Conservation (phyloP, 2,329 filamentous ascomycete species). For the Trichoderma hamatum region DNA sequence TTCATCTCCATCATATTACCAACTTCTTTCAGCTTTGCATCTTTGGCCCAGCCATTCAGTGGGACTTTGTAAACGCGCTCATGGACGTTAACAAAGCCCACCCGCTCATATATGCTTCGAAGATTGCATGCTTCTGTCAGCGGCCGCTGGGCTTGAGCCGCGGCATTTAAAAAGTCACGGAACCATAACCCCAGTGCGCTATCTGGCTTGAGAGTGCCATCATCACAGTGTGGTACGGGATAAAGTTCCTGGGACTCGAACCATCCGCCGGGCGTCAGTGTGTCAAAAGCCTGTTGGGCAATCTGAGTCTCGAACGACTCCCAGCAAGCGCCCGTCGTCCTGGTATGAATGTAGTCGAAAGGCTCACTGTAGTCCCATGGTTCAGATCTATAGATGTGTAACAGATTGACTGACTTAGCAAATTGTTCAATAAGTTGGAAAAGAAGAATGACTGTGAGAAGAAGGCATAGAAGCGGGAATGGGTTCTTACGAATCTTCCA, state of each 20-base stretch:
- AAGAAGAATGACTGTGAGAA: not conserved
- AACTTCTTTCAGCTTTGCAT: slow-evolving; percentile 47
- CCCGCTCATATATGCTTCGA: slow-evolving; percentile 47
- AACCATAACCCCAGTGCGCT: slow-evolving; percentile 47
- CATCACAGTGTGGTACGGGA: slow-evolving; percentile 47
- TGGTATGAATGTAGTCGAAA: slow-evolving; percentile 59
- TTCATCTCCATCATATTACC: slow-evolving; percentile 52
- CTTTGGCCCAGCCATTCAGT: slow-evolving; percentile 57
- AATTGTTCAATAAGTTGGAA: not conserved
- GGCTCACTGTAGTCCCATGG: slow-evolving; percentile 57
- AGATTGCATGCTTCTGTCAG: slow-evolving; percentile 41
- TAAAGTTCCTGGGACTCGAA: slow-evolving; percentile 57
- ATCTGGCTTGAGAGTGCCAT: slow-evolving; percentile 46
- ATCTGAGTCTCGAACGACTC: slow-evolving; percentile 51
- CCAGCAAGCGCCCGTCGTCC: slow-evolving; percentile 55
- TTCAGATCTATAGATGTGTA: slow-evolving; percentile 43
- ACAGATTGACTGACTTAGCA: not conserved
- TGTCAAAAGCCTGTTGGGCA: slow-evolving; percentile 55
- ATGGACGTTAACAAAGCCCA: slow-evolving; percentile 59
- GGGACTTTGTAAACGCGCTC: slow-evolving; percentile 58
- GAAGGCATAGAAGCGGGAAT: not conserved
- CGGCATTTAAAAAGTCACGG: slow-evolving; percentile 45
- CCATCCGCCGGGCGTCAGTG: slow-evolving; percentile 56
- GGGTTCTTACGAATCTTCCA: slow-evolving; percentile 62
- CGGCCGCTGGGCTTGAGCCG: slow-evolving; percentile 43